Conservation (phyloP, 1,284 basidiomycete species). For the Naganishia liquefaciens region DNA sequence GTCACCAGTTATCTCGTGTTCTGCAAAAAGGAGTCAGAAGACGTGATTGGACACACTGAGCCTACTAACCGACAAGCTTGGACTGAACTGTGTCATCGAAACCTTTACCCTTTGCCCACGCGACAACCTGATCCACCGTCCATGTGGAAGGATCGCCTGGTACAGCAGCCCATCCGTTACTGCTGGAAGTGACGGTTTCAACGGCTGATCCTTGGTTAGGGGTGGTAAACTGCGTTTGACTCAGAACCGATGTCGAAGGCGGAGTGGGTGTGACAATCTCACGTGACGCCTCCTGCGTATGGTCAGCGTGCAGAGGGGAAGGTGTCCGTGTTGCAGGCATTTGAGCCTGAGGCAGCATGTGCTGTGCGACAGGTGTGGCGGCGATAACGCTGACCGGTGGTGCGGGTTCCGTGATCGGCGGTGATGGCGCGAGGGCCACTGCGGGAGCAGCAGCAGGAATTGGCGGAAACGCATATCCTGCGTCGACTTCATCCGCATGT, state of each 20-base stretch:
- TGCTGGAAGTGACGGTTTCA: background rate
- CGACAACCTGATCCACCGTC: conserved; percentile 84
- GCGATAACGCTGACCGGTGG: background rate
- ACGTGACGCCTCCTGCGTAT: background rate
- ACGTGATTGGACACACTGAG: too few species aligned
- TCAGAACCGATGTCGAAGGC: conserved; percentile 13
- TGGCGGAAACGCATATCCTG: conserved; percentile 21
- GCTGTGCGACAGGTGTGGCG: background rate
- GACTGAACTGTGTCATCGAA: conserved; percentile 80
- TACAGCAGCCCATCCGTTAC: conserved; percentile 31
- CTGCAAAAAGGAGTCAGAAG: conserved; percentile 53
- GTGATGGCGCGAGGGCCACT: conserved; percentile 18
- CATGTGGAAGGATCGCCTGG: conserved; percentile 66
- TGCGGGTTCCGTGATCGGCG: background rate
- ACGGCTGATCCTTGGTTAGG: background rate
- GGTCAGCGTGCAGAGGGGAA: background rate
- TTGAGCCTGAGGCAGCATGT: background rate
- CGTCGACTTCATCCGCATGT: conserved; percentile 19
- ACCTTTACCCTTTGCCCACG: conserved; percentile 81
- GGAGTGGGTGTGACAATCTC: conserved; percentile 37
- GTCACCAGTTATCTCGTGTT: conserved; percentile 98
- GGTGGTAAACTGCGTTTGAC: background rate
- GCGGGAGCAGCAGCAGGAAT: conserved; percentile 6
- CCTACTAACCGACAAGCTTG: conserved; percentile 74
- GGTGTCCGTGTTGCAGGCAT: conserved; percentile 34